Base-by-base conservation (phyloP, 192 early-diverging fungal genomes). In the Chytriomyces sp. region DNA sequence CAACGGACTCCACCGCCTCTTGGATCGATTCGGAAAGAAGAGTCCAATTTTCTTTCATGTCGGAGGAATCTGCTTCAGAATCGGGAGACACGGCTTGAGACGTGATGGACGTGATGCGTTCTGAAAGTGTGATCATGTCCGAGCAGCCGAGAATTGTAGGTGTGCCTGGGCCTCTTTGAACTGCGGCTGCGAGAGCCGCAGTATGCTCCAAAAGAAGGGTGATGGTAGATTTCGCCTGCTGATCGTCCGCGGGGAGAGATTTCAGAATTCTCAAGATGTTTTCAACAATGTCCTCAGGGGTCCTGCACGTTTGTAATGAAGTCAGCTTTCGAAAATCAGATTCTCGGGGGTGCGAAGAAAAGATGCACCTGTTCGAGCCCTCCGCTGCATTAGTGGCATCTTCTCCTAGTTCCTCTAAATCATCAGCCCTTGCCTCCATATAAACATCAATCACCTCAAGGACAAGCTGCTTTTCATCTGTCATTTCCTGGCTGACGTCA, bases 341-440 rank as follows among this genome's bases (percentile, higher is more conserved):
- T 3, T 35, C 35, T 35, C 35, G 35, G 35, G 50, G 46, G 20
- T 6, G 9, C n/a, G n/a, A 13, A 46, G 26, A 13, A 79, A 49
- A 18, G 2, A 26, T 70, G 50, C 48, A 61, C 50, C 53, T 77
- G 7, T 23, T 35, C 1, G 35, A 16, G 45, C 60, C 11, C 64
- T 43, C 13, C 61, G 45, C n/a, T 49, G 24, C 20, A 28, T 64
- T 24, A 45, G n/a, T 65, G 16, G 45, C 69, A 7, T 18, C 69
- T 57, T 86, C 85, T 28, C 53, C 8, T 26, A 80, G 69, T 47
- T 79, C 57, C 18, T 75, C 80, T 4, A 77, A 26, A 64, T 86
- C 85, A n/a, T 75, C 78, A 5, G 53, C 57, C 7, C 76, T 45
- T 48, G 78, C 82, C 5, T 82, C 82, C 46, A 80, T 80, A 75